A percentile compares a stretch with the other conserved stretches of the same genome.
These are phyloP conservation scores for Apiospora hydei DNA, from an alignment of 2,329 filamentous ascomycete species.

Conservation along the genomic window DNA sequence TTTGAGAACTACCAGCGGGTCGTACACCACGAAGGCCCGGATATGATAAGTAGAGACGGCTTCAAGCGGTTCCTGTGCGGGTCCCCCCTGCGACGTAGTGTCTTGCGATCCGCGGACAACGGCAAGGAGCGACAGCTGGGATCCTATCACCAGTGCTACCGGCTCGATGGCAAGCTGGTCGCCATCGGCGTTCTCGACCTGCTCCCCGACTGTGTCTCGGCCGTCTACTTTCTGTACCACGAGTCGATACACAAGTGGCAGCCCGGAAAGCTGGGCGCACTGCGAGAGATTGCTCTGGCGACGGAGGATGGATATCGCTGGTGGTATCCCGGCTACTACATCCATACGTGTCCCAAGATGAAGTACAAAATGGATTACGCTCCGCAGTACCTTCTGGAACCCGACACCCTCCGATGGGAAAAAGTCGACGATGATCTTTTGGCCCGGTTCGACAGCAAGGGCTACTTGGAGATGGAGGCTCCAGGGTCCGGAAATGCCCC, in stretches of 20 bases:
- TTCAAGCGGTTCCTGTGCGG: constrained; percentile 79
- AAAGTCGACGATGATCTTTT: constrained; percentile 61
- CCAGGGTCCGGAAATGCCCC: not conserved
- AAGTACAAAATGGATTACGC: constrained; percentile 82
- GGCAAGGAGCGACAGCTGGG: constrained; percentile 66
- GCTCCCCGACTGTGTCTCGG: constrained; percentile 78
- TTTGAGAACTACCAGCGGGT: constrained; percentile 78
- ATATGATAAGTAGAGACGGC: constrained; percentile 64
- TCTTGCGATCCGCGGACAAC: constrained; percentile 49
- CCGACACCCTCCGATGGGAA: constrained; percentile 69
- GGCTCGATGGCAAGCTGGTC: constrained; percentile 77
- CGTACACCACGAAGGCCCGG: constrained; percentile 72
- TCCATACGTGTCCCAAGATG: constrained; percentile 84
- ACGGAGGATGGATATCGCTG: constrained; percentile 73
- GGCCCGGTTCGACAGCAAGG: constrained; percentile 58
- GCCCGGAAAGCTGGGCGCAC: constrained; percentile 78
- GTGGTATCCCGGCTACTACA: constrained; percentile 86
- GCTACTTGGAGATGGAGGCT: constrained; percentile 58
- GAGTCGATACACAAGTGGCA: constrained; percentile 73
- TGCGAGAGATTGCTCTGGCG: constrained; percentile 76
- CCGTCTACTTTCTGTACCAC: constrained; percentile 85
- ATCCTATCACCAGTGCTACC: constrained; percentile 83
- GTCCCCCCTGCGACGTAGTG: constrained; percentile 67
- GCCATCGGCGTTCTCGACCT: constrained; percentile 81
- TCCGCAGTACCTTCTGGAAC: constrained; percentile 78